These are phyloP conservation scores for Penicillium paneum DNA, from an alignment of 2,329 filamentous ascomycete species.

Conservation along the genomic window DNA sequence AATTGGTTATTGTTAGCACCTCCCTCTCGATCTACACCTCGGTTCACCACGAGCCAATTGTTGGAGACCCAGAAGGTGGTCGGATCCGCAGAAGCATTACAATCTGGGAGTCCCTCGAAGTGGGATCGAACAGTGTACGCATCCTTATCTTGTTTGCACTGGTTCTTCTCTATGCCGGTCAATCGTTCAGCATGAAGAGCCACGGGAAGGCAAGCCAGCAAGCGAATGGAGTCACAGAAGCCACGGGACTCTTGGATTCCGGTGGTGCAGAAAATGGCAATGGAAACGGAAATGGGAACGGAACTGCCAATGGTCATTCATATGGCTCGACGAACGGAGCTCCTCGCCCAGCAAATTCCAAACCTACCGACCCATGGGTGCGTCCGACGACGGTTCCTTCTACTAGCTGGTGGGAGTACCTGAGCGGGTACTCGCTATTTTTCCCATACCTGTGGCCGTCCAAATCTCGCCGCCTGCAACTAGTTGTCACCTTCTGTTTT, in stretches of 20 bases:
- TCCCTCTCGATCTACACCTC: constrained; percentile 67
- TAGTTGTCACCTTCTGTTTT: constrained; percentile 80
- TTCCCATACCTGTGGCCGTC: constrained; percentile 96
- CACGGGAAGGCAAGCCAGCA: constrained; percentile 36
- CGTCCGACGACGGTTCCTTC: constrained; percentile 81
- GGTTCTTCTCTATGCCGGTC: constrained; percentile 57
- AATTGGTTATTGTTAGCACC: constrained; percentile 67
- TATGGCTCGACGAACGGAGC: constrained; percentile 51
- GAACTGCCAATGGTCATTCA: constrained; percentile 46
- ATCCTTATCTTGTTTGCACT: constrained; percentile 64
- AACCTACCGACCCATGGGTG: constrained; percentile 71
- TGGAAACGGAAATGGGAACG: constrained; percentile 46
- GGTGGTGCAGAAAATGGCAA: constrained; percentile 45
- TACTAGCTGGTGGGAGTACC: constrained; percentile 93
- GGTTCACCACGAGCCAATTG: constrained; percentile 61
- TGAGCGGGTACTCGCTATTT: constrained; percentile 87
- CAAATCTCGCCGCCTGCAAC: constrained; percentile 70
- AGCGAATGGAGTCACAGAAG: constrained; percentile 43
- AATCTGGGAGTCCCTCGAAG: constrained; percentile 41
- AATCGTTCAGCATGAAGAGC: constrained; percentile 43
- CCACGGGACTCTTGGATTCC: constrained; percentile 42
- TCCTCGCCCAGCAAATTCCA: constrained; percentile 41
- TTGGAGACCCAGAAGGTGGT: constrained; percentile 48
- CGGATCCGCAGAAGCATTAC: constrained; percentile 42
- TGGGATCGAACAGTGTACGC: constrained; percentile 62